These are phyloP conservation scores for Tetrastigma voinierianum DNA, from an alignment of 164 flowering plant species.

Conservation along the genomic window DNA sequence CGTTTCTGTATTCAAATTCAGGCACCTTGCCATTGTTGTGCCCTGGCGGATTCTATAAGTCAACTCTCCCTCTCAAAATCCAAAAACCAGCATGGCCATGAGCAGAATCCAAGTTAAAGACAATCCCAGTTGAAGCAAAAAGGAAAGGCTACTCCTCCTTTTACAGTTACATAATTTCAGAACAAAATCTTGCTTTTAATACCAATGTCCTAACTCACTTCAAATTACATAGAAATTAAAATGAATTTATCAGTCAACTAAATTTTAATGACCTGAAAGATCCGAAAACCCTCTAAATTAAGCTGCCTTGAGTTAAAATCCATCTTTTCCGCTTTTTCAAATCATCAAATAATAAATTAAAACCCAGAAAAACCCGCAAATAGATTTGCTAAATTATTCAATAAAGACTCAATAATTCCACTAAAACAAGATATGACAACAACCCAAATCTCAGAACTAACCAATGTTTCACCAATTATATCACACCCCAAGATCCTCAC, in stretches of 20 bases:
- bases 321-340: constrained; percentile 21
- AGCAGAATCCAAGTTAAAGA: constrained; percentile 13
- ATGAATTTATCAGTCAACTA: constrained; percentile 26
- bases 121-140: constrained; percentile 12
- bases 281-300: constrained; percentile 19
- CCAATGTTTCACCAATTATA: background rate
- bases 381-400: constrained; percentile 20
- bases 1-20: no score
- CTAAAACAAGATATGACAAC: background rate
- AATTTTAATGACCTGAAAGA: constrained; percentile 28
- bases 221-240: constrained; percentile 10
- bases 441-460: constrained; percentile 2
- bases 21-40: constrained; percentile 17
- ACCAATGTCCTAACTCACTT: constrained; percentile 31
- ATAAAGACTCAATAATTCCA: background rate
- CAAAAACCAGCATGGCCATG: constrained; percentile 13
- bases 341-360: constrained; percentile 14
- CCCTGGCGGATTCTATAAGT: background rate
- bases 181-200: constrained; percentile 16
- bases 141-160: background rate
- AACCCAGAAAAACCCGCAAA: constrained; percentile 18
- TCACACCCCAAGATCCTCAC: no score
- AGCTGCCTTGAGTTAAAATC: constrained; percentile 21
- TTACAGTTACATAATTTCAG: constrained; percentile 16
- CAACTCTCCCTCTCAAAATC: constrained; percentile 6